Evolutionary conservation across 2,329 filamentous ascomycete species (phyloP).

Genomic region (Drechslerella stenobrocha): DNA sequence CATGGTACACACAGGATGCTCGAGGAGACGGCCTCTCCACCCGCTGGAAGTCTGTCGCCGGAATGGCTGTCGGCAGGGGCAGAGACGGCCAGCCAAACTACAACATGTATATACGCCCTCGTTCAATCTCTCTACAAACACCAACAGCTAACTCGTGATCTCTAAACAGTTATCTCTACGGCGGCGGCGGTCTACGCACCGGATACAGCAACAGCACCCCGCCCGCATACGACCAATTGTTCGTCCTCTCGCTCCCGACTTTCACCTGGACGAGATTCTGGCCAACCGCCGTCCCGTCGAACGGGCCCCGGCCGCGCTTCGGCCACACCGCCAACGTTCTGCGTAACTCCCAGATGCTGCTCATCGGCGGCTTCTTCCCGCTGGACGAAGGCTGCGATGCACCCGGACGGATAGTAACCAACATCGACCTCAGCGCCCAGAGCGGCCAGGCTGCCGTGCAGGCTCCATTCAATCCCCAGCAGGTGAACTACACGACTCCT

Average conservation of each 20-base stretch:
- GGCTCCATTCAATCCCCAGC: no score
- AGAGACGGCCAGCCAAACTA: conserved; percentile 57
- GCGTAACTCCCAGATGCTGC: conserved; percentile 64
- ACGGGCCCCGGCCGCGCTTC: conserved; percentile 59
- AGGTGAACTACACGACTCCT: conserved; percentile 8
- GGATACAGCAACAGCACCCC: conserved; percentile 57
- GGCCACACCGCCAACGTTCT: conserved; percentile 65
- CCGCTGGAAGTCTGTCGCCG: conserved; percentile 66
- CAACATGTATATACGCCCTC: conserved; percentile 62
- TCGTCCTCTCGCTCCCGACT: conserved; percentile 65
- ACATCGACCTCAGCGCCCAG: conserved; percentile 61
- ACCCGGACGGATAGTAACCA: conserved; percentile 63
- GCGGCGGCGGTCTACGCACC: conserved; percentile 59
- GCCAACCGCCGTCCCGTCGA: conserved; percentile 57
- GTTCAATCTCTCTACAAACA: neutral
- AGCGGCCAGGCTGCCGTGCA: no score
- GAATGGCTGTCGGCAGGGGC: conserved; percentile 64
- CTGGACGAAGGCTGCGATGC: conserved; percentile 60
- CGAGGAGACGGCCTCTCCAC: conserved; percentile 61
- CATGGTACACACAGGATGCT: conserved; percentile 66
- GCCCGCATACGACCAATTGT: conserved; percentile 65
- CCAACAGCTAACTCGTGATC: neutral
- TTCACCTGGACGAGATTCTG: conserved; percentile 67
- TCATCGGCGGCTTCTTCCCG: conserved; percentile 66
- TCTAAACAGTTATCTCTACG: conserved; percentile 63